Base-by-base conservation (phyloP, 805 yeast species). In the Candida oleophila region DNA sequence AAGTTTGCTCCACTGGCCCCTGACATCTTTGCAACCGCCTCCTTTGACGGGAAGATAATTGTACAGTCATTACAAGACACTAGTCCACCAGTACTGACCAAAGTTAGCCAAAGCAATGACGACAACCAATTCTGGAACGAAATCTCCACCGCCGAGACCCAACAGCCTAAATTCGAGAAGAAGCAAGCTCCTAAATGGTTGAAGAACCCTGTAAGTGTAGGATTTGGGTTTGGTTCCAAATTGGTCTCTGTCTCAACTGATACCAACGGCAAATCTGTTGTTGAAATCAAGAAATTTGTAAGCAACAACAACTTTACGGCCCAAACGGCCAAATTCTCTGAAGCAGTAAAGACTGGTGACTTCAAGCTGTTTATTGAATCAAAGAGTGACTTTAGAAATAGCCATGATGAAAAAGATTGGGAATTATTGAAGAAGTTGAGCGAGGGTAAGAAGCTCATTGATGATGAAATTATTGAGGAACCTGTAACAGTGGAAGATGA, bases 221-320 rank as follows among this genome's bases (percentile, higher is more conserved):
- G 82, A 2, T 94, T 95, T 76, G 98, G 96, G 0, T 92, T 90
- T 69, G 99, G 99, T 50, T 96, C 96, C 44, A 89, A 89, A 68
- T 64, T 94, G 36, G 91, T 86, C 3, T 64, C 74, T 11, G 81
- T 85, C 12, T 57, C 64, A 33, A 67, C 70, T 8, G 72, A 66
- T 44, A 69, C 74, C 8, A 51, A 56, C 38, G 72, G 70, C 12
- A 57, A 75, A 56, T 71, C 81, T 22, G 47, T 65, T 4, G 63
- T 81, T 16, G 62, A 64, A 20, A 68, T 82, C 47, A 59, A 71
- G 20, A 78, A 77, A 54, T 63, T 76, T 63, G 55, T 51, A 3
- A 21, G 19, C 15, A 57, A 69, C 9, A 74, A 71, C 43, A 52
- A 58, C n/a, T 55, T 70, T 14, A 62, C 64, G 21, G 62, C 54